Percentiles rank a stretch among this genome's conserved stretches.
Conservation (phyloP, 306 rosid species). For the Castanospermum australe region DNA sequence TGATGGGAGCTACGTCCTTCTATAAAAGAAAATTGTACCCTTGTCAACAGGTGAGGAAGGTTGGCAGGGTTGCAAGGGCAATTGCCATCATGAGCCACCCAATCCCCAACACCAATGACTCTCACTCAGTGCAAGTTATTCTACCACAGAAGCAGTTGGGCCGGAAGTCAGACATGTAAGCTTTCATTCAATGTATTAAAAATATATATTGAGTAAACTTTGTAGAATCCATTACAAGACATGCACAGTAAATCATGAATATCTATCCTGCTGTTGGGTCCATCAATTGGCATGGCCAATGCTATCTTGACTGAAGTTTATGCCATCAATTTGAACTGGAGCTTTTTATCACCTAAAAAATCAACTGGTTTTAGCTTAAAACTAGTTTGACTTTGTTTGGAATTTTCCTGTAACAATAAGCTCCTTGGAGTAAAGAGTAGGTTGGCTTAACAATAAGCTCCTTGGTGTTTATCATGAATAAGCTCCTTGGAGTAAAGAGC, state of each 20-base stretch:
- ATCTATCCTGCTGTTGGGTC: neutral
- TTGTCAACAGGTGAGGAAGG: constrained; percentile 63
- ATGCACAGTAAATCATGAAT: neutral
- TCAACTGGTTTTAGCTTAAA: too few species aligned
- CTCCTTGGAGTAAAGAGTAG: too few species aligned
- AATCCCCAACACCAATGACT: constrained; percentile 69
- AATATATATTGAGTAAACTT: neutral
- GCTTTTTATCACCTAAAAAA: too few species aligned
- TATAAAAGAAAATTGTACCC: neutral
- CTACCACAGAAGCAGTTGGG: constrained; percentile 81
- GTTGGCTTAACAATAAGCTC: too few species aligned
- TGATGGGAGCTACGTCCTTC: neutral
- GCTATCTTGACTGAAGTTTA: neutral
- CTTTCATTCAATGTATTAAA: neutral
- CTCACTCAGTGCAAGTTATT: constrained; percentile 71
- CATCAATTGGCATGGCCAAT: neutral
- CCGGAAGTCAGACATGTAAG: constrained; percentile 77
- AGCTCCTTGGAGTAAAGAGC: too few species aligned
- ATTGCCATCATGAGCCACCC: constrained; percentile 79
- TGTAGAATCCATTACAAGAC: neutral
- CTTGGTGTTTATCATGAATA: too few species aligned
- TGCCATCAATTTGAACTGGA: neutral
- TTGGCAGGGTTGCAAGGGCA: constrained; percentile 77
- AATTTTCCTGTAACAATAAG: too few species aligned
- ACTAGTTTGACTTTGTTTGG: too few species aligned